These are phyloP conservation scores for Verticillium nubilum DNA, from an alignment of 2,329 filamentous ascomycete genomes.

Conservation along the genomic window DNA sequence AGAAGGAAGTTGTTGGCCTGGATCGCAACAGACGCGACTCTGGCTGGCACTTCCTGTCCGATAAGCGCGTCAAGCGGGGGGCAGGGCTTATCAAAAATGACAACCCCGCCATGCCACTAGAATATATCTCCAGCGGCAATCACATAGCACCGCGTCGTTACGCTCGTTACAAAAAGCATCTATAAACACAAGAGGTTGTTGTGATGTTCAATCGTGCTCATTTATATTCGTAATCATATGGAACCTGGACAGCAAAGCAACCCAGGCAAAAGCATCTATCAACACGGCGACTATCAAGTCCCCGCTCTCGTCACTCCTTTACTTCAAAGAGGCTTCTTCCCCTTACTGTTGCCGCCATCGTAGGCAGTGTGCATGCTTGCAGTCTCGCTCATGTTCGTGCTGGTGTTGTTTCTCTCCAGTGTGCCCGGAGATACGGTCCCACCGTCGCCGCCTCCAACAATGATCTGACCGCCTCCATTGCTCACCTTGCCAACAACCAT, in stretches of 20 bases:
- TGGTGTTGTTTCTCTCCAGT: slow-evolving; percentile 15
- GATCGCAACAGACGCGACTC: not conserved
- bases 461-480: slow-evolving; percentile 67
- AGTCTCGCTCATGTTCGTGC: slow-evolving; percentile 17
- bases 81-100: not conserved
- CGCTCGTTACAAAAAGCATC: too few relatives aligned
- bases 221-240: not conserved
- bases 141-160: too few relatives aligned
- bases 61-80: not conserved
- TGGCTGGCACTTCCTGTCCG: not conserved
- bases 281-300: not conserved
- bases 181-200: not conserved
- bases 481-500: slow-evolving; percentile 85
- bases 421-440: slow-evolving; percentile 15
- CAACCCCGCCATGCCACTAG: not conserved
- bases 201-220: not conserved
- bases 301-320: not conserved
- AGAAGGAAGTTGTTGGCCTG: not conserved
- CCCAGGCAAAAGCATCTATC: not conserved
- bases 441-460: slow-evolving; percentile 59
- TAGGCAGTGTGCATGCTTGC: slow-evolving; percentile 20
- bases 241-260: not conserved
- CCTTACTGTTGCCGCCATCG: slow-evolving; percentile 16
- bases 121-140: too few relatives aligned
- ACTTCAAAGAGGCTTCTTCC: slow-evolving; percentile 21